Evolutionary conservation across 176 grass and related monocot species (phyloP).

Genomic region (Cenchrus fungigraminus): DNA sequence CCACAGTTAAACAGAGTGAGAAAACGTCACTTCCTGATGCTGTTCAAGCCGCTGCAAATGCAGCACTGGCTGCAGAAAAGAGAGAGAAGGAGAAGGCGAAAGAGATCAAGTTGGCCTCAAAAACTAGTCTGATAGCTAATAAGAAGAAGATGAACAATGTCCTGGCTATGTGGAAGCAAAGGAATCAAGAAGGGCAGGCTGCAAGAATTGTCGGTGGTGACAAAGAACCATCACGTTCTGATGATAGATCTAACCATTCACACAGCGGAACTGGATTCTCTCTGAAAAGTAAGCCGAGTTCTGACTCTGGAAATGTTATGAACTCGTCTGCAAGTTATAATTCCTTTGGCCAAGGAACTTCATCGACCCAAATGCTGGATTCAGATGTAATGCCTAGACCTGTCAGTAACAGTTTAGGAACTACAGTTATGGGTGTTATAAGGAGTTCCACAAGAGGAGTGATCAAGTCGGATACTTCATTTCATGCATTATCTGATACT

Average conservation of each 20-base stretch:
- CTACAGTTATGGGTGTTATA: conserved; percentile 83
- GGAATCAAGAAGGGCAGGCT: conserved; percentile 88
- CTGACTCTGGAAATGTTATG: conserved; percentile 55
- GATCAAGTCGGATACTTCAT: conserved; percentile 66
- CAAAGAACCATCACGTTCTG: conserved; percentile 58
- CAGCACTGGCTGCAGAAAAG: conserved; percentile 93
- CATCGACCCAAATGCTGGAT: conserved; percentile 48
- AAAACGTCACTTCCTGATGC: conserved; percentile 79
- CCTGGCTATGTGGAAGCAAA: conserved; percentile 97
- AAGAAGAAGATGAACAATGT: conserved; percentile 99
- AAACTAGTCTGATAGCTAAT: conserved; percentile 82
- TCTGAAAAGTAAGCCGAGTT: conserved; percentile 59
- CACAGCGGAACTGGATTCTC: conserved; percentile 45
- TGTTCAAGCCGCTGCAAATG: conserved; percentile 89
- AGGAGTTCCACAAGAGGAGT: conserved; percentile 84
- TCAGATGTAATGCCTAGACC: conserved; percentile 69
- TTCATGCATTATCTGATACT: conserved; percentile 48
- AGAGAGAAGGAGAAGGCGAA: conserved; percentile 94
- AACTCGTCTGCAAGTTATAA: conserved; percentile 38
- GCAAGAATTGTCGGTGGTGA: conserved; percentile 57
- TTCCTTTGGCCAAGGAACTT: conserved; percentile 55
- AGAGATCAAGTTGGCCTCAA: conserved; percentile 92
- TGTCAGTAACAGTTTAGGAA: conserved; percentile 65
- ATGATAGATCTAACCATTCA: conserved; percentile 54
- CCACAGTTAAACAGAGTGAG: conserved; percentile 75